These are phyloP conservation scores for Aegilops umbellulata DNA, from an alignment of 176 grass and related monocot species.

Conservation along the genomic window DNA sequence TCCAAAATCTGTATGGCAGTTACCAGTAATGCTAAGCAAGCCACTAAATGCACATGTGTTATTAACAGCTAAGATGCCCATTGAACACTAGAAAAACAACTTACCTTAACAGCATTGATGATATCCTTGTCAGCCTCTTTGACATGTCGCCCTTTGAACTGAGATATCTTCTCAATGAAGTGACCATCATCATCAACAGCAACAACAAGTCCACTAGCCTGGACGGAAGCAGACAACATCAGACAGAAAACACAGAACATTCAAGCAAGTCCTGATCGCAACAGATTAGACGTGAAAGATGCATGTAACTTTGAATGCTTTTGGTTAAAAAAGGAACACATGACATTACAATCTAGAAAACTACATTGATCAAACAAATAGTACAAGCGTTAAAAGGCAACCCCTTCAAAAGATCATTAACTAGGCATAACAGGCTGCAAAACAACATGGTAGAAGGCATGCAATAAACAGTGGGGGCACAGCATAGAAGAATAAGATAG, in stretches of 20 bases:
- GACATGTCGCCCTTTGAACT: conserved; percentile 79
- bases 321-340: not conserved
- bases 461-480: not conserved
- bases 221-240: conserved; percentile 8
- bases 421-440: not conserved
- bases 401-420: not conserved
- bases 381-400: not conserved
- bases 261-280: not conserved
- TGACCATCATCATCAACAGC: conserved; percentile 94
- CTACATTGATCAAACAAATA: not conserved
- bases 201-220: conserved; percentile 81
- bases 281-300: conserved; percentile 2
- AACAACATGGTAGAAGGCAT: not conserved
- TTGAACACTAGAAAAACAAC: conserved; percentile 30
- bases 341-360: not conserved
- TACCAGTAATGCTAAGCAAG: conserved; percentile 7
- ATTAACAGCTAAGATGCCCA: conserved; percentile 18
- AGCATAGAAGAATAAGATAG: not conserved
- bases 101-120: conserved; percentile 74
- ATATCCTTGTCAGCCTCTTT: conserved; percentile 98
- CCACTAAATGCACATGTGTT: not conserved
- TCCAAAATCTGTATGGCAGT: not conserved
- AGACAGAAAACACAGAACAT: not conserved
- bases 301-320: not conserved
- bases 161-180: conserved; percentile 74